Conservation (phyloP, 495 filamentous ascomycete genomes). For the Xylaria cubensis region DNA sequence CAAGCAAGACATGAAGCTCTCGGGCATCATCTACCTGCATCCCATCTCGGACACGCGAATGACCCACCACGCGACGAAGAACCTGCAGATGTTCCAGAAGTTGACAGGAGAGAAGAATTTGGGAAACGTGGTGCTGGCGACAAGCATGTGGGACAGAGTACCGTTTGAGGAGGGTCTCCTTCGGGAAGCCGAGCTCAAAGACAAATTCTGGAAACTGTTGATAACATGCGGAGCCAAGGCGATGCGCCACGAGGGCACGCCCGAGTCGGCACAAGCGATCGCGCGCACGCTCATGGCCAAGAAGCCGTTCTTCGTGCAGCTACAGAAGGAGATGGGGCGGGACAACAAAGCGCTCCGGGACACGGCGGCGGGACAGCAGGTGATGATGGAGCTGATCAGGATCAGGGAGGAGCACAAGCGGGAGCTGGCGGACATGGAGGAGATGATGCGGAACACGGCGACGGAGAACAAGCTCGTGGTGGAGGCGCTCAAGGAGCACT, state of each 20-base stretch:
- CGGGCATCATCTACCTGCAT: slow-evolving; percentile 56
- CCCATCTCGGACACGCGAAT: slow-evolving; percentile 51
- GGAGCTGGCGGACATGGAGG: slow-evolving; percentile 36
- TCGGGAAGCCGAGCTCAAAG: slow-evolving; percentile 47
- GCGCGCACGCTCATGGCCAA: slow-evolving; percentile 33
- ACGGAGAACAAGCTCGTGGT: slow-evolving; percentile 37
- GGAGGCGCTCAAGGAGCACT: slow-evolving; percentile 32
- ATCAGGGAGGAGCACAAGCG: slow-evolving; percentile 37
- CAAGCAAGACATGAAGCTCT: slow-evolving; percentile 28
- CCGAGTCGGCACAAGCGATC: slow-evolving; percentile 38
- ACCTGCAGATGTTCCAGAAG: slow-evolving; percentile 54
- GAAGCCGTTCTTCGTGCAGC: slow-evolving; percentile 39
- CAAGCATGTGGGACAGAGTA: slow-evolving; percentile 53
- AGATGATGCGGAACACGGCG: slow-evolving; percentile 34
- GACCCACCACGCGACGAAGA: slow-evolving; percentile 47
- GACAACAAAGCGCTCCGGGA: slow-evolving; percentile 40
- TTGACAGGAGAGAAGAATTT: slow-evolving; percentile 51
- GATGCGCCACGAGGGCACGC: slow-evolving; percentile 36
- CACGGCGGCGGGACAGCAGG: slow-evolving; percentile 45
- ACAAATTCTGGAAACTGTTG: slow-evolving; percentile 51
- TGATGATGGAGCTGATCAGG: slow-evolving; percentile 38
- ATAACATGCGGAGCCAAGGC: slow-evolving; percentile 36
- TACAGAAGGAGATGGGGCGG: slow-evolving; percentile 50
- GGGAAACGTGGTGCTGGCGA: slow-evolving; percentile 50
- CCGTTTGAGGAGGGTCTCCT: slow-evolving; percentile 33